phyloP scores from a whole-genome alignment of 768 basidiomycete species.

The Sporobolomyces pararoseus region DNA sequence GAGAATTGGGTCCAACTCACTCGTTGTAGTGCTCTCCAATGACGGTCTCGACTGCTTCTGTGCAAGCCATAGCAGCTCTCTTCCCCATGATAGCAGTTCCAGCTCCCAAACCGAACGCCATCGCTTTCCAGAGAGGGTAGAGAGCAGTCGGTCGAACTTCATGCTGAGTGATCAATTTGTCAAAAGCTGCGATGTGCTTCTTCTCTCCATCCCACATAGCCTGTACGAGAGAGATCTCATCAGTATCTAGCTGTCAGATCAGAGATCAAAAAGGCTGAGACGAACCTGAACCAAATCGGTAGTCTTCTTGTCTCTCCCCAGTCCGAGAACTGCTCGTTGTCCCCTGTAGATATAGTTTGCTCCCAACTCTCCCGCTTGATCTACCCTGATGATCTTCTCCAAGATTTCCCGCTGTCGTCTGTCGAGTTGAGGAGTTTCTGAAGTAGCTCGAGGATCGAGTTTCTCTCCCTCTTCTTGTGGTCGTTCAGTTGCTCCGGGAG shows the following conservation, averaged over 20 bases:
- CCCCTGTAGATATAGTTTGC: slow-evolving; percentile 95
- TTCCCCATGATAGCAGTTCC: slow-evolving; percentile 81
- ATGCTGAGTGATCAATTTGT: slow-evolving; percentile 78
- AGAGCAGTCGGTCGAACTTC: slow-evolving; percentile 75
- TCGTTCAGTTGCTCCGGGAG: not conserved
- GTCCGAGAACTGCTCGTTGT: slow-evolving; percentile 65
- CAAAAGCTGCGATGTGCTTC: slow-evolving; percentile 81
- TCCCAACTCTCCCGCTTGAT: slow-evolving; percentile 92
- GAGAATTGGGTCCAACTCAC: slow-evolving; percentile 55
- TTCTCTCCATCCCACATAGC: slow-evolving; percentile 98
- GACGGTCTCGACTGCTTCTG: slow-evolving; percentile 94
- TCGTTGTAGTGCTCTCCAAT: slow-evolving; percentile 99
- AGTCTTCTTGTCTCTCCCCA: slow-evolving; percentile 54
- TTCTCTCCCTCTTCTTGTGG: not conserved
- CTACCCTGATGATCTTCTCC: slow-evolving; percentile 64
- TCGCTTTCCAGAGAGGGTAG: slow-evolving; percentile 76
- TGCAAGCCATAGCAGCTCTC: slow-evolving; percentile 96
- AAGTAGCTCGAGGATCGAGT: slow-evolving; percentile 13
- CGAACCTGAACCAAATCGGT: slow-evolving; percentile 70
- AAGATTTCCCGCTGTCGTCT: slow-evolving; percentile 45
- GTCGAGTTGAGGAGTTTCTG: slow-evolving; percentile 44
- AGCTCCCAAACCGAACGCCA: slow-evolving; percentile 80
- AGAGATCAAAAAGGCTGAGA: slow-evolving; percentile 16
- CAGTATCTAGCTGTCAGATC: too few species aligned
- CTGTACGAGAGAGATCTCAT: slow-evolving; percentile 54